Conservation (phyloP, 2,329 filamentous ascomycete genomes). For the Scedosporium apiospermum region DNA sequence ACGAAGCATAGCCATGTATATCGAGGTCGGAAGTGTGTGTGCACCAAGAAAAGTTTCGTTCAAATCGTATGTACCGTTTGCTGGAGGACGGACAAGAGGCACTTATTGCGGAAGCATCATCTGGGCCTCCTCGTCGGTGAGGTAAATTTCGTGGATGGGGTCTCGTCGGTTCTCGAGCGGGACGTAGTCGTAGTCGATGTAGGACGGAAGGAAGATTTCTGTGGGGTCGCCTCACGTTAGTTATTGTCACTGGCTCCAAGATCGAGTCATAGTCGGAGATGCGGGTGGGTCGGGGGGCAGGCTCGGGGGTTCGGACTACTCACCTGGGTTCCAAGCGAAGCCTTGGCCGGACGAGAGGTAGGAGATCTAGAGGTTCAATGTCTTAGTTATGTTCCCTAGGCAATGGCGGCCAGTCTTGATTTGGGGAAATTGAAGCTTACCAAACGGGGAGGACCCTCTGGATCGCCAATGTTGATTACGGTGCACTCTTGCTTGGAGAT, state of each 20-base stretch:
- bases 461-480: slow-evolving; percentile 70
- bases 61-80: not conserved
- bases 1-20: not conserved
- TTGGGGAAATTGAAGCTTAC: slow-evolving; percentile 33
- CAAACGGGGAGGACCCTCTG: slow-evolving; percentile 62
- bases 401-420: not conserved
- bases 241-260: not conserved
- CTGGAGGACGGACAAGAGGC: not conserved
- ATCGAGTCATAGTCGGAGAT: not conserved
- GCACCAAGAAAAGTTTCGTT: not conserved
- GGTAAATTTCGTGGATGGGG: slow-evolving; percentile 66
- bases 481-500: slow-evolving; percentile 67
- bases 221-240: not conserved
- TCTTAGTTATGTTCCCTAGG: not conserved
- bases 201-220: slow-evolving; percentile 77
- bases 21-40: not conserved
- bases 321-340: slow-evolving; percentile 75
- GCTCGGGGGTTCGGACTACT: slow-evolving; percentile 9
- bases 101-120: slow-evolving; percentile 55
- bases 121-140: slow-evolving; percentile 68
- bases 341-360: slow-evolving; percentile 73
- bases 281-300: not conserved
- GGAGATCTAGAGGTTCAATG: slow-evolving; percentile 48
- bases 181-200: slow-evolving; percentile 64
- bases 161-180: slow-evolving; percentile 68